A percentile compares a stretch with the other conserved stretches of the same genome.
Evolutionary conservation across 2,329 filamentous ascomycete genomes (phyloP).

Genomic region (Corynespora cassiicola): DNA sequence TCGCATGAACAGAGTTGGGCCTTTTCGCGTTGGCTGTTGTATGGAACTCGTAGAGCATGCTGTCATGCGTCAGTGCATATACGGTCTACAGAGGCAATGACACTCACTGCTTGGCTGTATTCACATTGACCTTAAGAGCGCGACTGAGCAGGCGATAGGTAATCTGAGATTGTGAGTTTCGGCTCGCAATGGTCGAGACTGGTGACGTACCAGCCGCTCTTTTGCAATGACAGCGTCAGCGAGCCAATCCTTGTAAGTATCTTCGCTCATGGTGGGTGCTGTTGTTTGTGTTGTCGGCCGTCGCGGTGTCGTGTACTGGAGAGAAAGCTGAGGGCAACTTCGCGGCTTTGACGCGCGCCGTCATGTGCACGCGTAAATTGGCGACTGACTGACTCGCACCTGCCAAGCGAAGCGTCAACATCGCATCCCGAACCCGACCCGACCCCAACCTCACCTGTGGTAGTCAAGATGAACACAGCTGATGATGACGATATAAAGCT

Average conservation of each 20-base stretch:
- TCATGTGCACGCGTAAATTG: constrained; percentile 38
- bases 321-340: constrained; percentile 5
- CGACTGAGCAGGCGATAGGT: constrained; percentile 87
- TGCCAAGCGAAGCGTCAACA: constrained; percentile 18
- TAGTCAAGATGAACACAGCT: constrained; percentile 42
- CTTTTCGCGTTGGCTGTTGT: constrained; percentile 76
- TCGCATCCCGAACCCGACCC: too few species aligned
- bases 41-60: constrained; percentile 89
- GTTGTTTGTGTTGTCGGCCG: constrained; percentile 1
- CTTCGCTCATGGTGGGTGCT: constrained; percentile 54
- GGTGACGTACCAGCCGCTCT: constrained; percentile 67
- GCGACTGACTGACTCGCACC: constrained; percentile 31
- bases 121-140: constrained; percentile 82
- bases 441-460: too few species aligned
- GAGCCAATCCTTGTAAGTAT: constrained; percentile 72
- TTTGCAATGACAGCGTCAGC: constrained; percentile 79
- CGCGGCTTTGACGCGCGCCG: constrained; percentile 23
- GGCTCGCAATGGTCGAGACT: neutral
- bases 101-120: constrained; percentile 84
- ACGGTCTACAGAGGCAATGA: neutral
- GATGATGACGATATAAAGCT: constrained; percentile 56
- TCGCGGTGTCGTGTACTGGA: constrained; percentile 9
- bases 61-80: constrained; percentile 46
- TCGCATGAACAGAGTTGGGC: constrained; percentile 80
- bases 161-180: constrained; percentile 61